Percentiles rank a stretch among this genome's conserved stretches.
Evolutionary conservation across 2,329 filamentous ascomycete genomes (phyloP).

Genomic region (Raffaelea ambrosiae): DNA sequence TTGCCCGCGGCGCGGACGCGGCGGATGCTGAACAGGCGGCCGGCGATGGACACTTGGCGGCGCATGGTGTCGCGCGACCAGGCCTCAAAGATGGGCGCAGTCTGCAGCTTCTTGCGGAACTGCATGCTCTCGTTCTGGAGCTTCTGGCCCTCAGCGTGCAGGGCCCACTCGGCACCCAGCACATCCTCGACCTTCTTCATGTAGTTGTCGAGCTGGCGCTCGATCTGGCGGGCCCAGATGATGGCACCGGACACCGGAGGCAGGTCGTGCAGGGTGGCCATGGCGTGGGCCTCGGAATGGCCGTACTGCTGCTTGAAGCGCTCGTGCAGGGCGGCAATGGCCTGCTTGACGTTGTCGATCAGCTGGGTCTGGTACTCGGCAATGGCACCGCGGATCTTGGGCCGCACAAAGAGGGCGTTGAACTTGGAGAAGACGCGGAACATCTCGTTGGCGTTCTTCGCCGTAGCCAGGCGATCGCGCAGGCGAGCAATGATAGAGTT

Average conservation of each 20-base stretch:
- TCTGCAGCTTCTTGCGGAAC: slow-evolving; percentile 95
- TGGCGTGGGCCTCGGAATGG: slow-evolving; percentile 93
- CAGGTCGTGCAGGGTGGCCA: slow-evolving; percentile 93
- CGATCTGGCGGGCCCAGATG: slow-evolving; percentile 95
- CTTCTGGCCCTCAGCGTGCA: slow-evolving; percentile 92
- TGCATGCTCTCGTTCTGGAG: slow-evolving; percentile 83
- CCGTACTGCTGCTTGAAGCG: slow-evolving; percentile 99
- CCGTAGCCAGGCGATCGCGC: slow-evolving; percentile 84
- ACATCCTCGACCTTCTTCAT: slow-evolving; percentile 99
- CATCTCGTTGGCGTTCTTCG: slow-evolving; percentile 98
- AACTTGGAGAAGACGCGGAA: slow-evolving; percentile 99
- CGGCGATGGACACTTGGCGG: slow-evolving; percentile 84
- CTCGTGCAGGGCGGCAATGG: slow-evolving; percentile 87
- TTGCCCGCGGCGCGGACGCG: slow-evolving; percentile 88
- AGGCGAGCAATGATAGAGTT: slow-evolving; percentile 97
- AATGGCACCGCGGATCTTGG: slow-evolving; percentile 98
- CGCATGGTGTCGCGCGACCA: slow-evolving; percentile 88
- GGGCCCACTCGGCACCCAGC: slow-evolving; percentile 84
- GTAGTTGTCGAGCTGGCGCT: slow-evolving; percentile 88
- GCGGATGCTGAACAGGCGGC: slow-evolving; percentile 81
- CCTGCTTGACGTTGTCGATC: slow-evolving; percentile 95
- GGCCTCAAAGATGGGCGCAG: slow-evolving; percentile 85
- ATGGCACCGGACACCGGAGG: slow-evolving; percentile 95
- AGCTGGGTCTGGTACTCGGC: slow-evolving; percentile 97
- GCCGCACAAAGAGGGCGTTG: slow-evolving; percentile 94